Base-by-base conservation (phyloP, 1,284 basidiomycete genomes). In the Grifola frondosa region DNA sequence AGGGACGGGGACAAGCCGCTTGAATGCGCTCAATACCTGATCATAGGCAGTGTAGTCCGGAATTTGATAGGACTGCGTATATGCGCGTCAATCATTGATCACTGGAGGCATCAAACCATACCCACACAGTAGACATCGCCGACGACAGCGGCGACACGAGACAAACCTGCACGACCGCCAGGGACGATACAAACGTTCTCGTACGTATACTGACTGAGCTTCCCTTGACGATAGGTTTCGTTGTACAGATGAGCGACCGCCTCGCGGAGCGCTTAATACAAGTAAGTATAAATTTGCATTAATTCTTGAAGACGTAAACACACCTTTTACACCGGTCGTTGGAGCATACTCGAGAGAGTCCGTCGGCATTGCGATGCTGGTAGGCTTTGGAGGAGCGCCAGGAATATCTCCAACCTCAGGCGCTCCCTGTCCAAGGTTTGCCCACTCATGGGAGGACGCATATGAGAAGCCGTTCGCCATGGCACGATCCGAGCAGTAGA, bases 181-280 rank as follows among this genome's bases (percentile, higher is more conserved):
- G 93, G 92, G 6, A 93, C 91, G 54, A 93, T 91, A 59, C 91
- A 92, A 10, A 90, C 84, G 60, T 97, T 97, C 67, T 93, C 91
- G 53, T 78, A 84, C 1, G 91, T 94, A 64, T 97, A 97, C 57
- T 94, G 77, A 53, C 85, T 91, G 6, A 64, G 53, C 64, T 88
- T 91, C 34, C 80, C 86, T 57, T 88, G 68, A 22, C 94, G 81
- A 63, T 95, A 97, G 6, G 87, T 89, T 39, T 78, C 68, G 61
- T 97, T 97, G 73, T 97, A 97, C 40, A 94, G 65, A 49, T 90
- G 68, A 7, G 90, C 91, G 15, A 94, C 88, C 4, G 87, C 86
- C 59, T 88, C 80, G 24, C 86, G 77, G 29, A 88, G 53, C 37
- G 53, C 61, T 65, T 40, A 37, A 32, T 46, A 22, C 38, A 32